A percentile compares a stretch with the other conserved stretches of the same genome.
These are phyloP conservation scores for Saturnispora dispora DNA, from an alignment of 805 yeast species.

Conservation along the genomic window DNA sequence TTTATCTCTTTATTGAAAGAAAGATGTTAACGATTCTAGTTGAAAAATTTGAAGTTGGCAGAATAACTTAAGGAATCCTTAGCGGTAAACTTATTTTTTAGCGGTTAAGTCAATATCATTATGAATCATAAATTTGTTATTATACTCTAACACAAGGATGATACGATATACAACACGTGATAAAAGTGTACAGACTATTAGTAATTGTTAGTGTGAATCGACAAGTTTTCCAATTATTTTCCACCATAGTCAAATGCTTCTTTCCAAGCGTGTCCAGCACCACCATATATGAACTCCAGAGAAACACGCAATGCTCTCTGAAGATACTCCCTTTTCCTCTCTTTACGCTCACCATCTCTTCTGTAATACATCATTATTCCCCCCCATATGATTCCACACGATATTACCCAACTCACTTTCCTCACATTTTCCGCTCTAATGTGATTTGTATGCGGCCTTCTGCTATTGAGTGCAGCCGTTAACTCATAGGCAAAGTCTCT, in stretches of 20 bases:
- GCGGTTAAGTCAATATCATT: background rate
- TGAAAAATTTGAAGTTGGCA: background rate
- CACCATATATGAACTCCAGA: slow-evolving; percentile 66
- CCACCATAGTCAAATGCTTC: slow-evolving; percentile 23
- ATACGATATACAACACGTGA: background rate
- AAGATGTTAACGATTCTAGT: background rate
- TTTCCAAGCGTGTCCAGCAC: slow-evolving; percentile 31
- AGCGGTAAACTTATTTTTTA: background rate
- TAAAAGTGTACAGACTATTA: background rate
- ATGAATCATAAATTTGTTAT: background rate
- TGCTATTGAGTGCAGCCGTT: slow-evolving; percentile 6
- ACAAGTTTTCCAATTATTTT: background rate
- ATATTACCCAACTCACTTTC: slow-evolving; percentile 42
- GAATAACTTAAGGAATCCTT: background rate
- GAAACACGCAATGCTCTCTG: slow-evolving; percentile 59
- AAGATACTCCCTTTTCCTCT: slow-evolving; percentile 28
- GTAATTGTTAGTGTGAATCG: no score
- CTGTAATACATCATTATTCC: slow-evolving; percentile 63
- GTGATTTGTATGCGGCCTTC: background rate
- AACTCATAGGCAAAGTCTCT: slow-evolving; percentile 33
- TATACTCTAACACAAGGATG: background rate
- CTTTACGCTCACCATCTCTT: slow-evolving; percentile 38
- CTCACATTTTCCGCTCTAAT: slow-evolving; percentile 18
- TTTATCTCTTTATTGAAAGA: background rate
- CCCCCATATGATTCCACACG: slow-evolving; percentile 65